Evolutionary conservation across 2,329 filamentous ascomycete species (phyloP).

Genomic region (Ascochyta lentis): DNA sequence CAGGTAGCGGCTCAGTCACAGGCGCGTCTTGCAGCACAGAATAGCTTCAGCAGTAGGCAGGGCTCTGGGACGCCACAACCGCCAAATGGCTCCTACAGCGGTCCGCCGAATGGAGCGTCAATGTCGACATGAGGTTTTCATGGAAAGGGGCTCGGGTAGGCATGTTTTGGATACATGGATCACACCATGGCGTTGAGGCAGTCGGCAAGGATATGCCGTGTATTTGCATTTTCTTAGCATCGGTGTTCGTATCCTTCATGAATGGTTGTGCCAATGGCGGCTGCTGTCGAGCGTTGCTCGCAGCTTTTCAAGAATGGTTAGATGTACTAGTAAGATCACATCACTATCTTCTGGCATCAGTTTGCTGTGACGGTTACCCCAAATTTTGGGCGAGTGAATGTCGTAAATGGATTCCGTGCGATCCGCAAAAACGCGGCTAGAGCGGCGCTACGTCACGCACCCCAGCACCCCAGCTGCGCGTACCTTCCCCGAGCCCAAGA

Average conservation of each 20-base stretch:
- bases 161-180: conserved; percentile 24
- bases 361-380: not conserved
- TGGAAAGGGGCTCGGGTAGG: conserved; percentile 4
- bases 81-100: conserved; percentile 35
- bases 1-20: conserved; percentile 43
- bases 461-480: not conserved
- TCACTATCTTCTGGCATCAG: not conserved
- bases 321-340: conserved; percentile 9
- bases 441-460: conserved; percentile 16
- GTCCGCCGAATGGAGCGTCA: conserved; percentile 34
- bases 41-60: conserved; percentile 42
- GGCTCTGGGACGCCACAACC: conserved; percentile 49
- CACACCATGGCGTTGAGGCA: conserved; percentile 25
- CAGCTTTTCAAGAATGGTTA: conserved; percentile 1
- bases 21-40: conserved; percentile 46
- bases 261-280: conserved; percentile 1
- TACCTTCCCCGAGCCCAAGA: conserved; percentile 19
- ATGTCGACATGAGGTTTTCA: conserved; percentile 28
- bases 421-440: conserved; percentile 23
- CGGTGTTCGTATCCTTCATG: not conserved
- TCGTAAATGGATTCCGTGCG: conserved; percentile 9
- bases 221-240: conserved; percentile 5
- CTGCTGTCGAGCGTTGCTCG: conserved; percentile 8
- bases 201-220: not conserved
- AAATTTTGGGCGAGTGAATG: not conserved